phyloP scores from a whole-genome alignment of 2,329 filamentous ascomycete genomes.

The Lachnellula arida region DNA sequence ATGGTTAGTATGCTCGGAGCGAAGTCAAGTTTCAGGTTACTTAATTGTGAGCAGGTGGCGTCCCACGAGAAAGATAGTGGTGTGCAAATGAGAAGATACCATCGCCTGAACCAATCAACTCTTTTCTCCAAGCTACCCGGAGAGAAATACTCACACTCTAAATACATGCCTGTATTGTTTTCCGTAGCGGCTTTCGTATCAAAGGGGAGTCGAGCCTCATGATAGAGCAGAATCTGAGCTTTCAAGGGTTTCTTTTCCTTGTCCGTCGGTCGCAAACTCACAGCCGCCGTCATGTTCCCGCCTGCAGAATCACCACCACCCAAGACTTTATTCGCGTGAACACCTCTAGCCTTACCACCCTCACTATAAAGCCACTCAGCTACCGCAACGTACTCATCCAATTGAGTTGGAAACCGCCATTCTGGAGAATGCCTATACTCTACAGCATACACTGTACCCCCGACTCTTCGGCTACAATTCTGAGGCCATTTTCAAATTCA shows the following conservation, averaged over 20 bases:
- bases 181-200: constrained; percentile 30
- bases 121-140: background rate
- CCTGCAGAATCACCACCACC: constrained; percentile 34
- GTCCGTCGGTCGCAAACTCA: constrained; percentile 28
- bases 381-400: constrained; percentile 7
- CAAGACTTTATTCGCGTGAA: constrained; percentile 27
- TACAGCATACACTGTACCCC: constrained; percentile 20
- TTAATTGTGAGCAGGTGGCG: constrained; percentile 14
- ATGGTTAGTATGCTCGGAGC: background rate
- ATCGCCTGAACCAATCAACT: constrained; percentile 13
- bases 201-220: constrained; percentile 32
- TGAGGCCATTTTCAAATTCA: constrained; percentile 36
- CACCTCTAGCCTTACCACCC: background rate
- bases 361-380: background rate
- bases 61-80: constrained; percentile 29
- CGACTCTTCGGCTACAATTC: constrained; percentile 30
- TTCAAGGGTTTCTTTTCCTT: constrained; percentile 25
- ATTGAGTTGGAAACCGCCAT: constrained; percentile 3
- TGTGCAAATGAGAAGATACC: constrained; percentile 34
- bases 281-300: constrained; percentile 35
- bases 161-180: constrained; percentile 34
- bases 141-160: constrained; percentile 1
- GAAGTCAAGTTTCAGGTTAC: background rate
- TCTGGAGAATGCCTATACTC: constrained; percentile 7
- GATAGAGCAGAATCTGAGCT: constrained; percentile 34